A percentile compares a stretch with the other conserved stretches of the same genome.
Evolutionary conservation across 139 green algal species (phyloP).

Genomic region (Coccomyxa sp.): DNA sequence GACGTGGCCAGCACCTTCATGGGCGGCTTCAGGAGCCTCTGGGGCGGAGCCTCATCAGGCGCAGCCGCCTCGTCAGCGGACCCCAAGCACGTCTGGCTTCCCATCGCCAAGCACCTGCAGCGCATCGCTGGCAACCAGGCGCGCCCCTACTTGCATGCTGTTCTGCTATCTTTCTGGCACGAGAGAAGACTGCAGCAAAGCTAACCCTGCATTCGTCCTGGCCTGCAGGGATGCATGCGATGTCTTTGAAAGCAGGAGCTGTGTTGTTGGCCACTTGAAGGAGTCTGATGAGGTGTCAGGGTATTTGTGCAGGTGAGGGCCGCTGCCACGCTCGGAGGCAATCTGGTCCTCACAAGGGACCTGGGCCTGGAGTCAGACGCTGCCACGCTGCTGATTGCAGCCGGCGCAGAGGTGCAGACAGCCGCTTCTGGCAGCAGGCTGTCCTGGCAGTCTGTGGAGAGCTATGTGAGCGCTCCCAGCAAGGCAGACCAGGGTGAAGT

Average conservation of each 20-base stretch:
- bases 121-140: not conserved
- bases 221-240: no score
- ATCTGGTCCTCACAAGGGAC: slow-evolving; percentile 43
- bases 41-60: not conserved
- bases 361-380: slow-evolving; percentile 50
- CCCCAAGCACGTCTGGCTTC: not conserved
- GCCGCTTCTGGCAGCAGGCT: not conserved
- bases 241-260: no score
- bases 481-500: not conserved
- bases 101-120: not conserved
- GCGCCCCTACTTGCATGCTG: no score
- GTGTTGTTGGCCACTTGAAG: no score
- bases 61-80: not conserved
- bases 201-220: no score
- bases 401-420: not conserved
- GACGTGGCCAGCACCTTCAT: not conserved
- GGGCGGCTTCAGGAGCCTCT: not conserved
- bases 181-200: no score
- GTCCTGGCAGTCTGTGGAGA: not conserved
- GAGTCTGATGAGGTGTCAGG: no score
- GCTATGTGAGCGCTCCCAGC: not conserved
- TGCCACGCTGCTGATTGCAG: slow-evolving; percentile 41
- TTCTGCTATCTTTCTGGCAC: no score
- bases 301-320: slow-evolving; percentile 47
- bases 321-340: slow-evolving; percentile 61